Base-by-base conservation (phyloP, 2,329 filamentous ascomycete genomes). In the Dactylellina leptospora region DNA sequence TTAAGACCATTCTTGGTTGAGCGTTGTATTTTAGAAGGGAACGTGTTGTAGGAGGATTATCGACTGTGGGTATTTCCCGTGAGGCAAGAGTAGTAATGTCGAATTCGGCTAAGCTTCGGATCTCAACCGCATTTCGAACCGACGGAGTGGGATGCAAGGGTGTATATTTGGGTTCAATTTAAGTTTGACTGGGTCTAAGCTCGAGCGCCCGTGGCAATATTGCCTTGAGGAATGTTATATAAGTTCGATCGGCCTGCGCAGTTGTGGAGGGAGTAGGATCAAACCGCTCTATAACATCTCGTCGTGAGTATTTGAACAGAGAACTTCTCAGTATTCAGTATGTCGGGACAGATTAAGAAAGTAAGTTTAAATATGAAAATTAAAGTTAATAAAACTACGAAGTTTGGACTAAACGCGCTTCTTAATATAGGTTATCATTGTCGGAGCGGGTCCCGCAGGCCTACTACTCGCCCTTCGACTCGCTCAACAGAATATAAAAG, bases 391-490 rank as follows among this genome's bases (percentile, higher is more conserved):
- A n/a, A n/a, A n/a, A n/a, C n/a, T n/a, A n/a, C n/a, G n/a, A n/a
- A n/a, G n/a, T n/a, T n/a, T 9, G 3, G 20, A 13, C 10, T 20
- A 47, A 4, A 42, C 18, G 10, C 18, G 38, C 38, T 25, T 44
- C 11, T 40, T 13, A 45, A 40, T 48, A 13, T 23, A 82, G 81
- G 78, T 83, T 45, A 73, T 84, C 22, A 80, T 84, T 50, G 81
- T 84, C 8, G 83, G 83, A 54, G 83, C 83, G 13, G 83, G 83
- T 16, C 83, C 83, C 1, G 82, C 82, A 0, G 83, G 83, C 16
- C 80, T 85, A 1, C 78, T 84, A 5, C 80, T 83, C n/a, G 81
- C 80, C 11, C 80, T 86, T 1, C 81, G 87, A 1, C 82, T 87
- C 4, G 81, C 84, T 18, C 82, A 83, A 74, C 81, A 83, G 56